Conservation (phyloP, 805 yeast genomes). For the Monosporozyma aerobia region DNA sequence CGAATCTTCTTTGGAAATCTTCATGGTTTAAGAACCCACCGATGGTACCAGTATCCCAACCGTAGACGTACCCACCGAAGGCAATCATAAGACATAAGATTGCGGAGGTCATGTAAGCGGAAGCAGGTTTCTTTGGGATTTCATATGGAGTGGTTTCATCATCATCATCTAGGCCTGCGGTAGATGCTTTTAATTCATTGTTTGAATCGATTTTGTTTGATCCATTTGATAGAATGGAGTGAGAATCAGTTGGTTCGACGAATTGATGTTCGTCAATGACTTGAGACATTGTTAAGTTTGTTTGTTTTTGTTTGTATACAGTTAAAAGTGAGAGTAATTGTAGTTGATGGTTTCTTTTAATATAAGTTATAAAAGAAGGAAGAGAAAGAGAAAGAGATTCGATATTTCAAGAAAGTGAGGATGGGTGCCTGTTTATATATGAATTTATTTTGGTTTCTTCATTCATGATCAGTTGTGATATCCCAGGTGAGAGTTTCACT, state of each 20-base stretch:
- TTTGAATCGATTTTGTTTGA: slow-evolving; percentile 1
- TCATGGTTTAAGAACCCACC: slow-evolving; percentile 55
- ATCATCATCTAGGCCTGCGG: not conserved
- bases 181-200: not conserved
- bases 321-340: not conserved
- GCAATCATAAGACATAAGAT: slow-evolving; percentile 27
- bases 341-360: not conserved
- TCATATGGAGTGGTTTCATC: slow-evolving; percentile 1
- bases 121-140: slow-evolving; percentile 29
- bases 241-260: slow-evolving; percentile 3
- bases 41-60: slow-evolving; percentile 78
- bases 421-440: not conserved
- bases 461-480: too few species aligned
- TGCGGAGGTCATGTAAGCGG: slow-evolving; percentile 28
- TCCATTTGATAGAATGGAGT: slow-evolving; percentile 1
- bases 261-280: slow-evolving; percentile 3
- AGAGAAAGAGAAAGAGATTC: not conserved
- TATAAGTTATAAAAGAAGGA: not conserved
- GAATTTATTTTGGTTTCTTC: not conserved
- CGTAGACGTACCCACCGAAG: slow-evolving; percentile 42
- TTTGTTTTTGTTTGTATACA: not conserved
- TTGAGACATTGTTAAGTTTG: not conserved
- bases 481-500: too few species aligned
- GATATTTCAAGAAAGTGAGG: not conserved
- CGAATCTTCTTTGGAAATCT: slow-evolving; percentile 52